Conservation (phyloP, 148 eudicot species). For the Silene latifolia region DNA sequence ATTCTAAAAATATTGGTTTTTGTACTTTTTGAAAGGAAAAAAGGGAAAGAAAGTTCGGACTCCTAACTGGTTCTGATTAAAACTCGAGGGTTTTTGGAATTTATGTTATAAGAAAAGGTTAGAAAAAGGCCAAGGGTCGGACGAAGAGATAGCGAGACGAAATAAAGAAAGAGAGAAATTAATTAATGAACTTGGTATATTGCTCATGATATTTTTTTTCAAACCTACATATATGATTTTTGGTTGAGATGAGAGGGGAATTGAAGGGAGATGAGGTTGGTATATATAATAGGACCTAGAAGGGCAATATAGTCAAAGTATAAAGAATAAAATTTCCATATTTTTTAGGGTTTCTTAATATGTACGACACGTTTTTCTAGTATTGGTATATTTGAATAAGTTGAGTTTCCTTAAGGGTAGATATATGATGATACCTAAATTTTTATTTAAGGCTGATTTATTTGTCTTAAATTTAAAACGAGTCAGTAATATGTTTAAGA, state of each 20-base stretch:
- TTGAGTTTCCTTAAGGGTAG: constrained; percentile 3
- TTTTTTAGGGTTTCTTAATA: constrained; percentile 1
- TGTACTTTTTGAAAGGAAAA: background rate
- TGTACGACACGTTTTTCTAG: background rate
- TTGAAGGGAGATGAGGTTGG: background rate
- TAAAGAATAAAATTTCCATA: background rate
- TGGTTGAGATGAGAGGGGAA: constrained; percentile 27
- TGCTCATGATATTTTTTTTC: constrained; percentile 55
- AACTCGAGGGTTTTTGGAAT: background rate
- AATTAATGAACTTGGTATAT: constrained; percentile 68
- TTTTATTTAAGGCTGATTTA: too few species aligned
- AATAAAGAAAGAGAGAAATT: constrained; percentile 68
- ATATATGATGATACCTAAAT: too few species aligned
- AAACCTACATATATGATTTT: background rate
- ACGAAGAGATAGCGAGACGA: constrained; percentile 58
- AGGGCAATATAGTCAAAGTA: constrained; percentile 1
- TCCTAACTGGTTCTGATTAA: background rate
- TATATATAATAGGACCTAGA: constrained; percentile 20
- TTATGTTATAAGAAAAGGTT: constrained; percentile 31
- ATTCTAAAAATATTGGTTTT: background rate
- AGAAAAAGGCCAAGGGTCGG: constrained; percentile 95
- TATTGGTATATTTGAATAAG: background rate
- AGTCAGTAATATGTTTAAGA: too few species aligned
- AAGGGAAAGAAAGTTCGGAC: background rate
- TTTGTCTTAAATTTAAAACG: too few species aligned